Conservation (phyloP, 495 filamentous ascomycete species). For the Talaromyces wortmannii region DNA sequence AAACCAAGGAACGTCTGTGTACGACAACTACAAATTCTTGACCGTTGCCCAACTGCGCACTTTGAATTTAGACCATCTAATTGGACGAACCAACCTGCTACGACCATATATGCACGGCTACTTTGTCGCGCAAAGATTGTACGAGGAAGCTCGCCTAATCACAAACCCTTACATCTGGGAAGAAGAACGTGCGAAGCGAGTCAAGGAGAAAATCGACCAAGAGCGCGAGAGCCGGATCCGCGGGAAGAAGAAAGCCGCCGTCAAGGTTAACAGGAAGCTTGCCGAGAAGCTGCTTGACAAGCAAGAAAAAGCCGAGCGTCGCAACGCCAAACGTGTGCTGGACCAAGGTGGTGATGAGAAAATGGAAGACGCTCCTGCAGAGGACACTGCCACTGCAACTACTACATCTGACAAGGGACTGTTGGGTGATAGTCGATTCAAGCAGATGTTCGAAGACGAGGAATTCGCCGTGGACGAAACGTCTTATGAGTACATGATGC, state of each 20-base stretch:
- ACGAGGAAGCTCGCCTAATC: constrained; percentile 90
- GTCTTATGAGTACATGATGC: constrained; percentile 75
- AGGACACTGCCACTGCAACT: constrained; percentile 7
- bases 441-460: constrained; percentile 80
- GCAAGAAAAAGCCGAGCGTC: constrained; percentile 72
- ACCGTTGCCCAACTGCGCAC: constrained; percentile 73
- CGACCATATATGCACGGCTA: constrained; percentile 98
- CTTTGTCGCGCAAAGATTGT: constrained; percentile 87
- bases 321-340: constrained; percentile 51
- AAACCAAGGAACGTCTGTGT: constrained; percentile 59
- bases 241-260: constrained; percentile 85
- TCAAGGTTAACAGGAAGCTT: constrained; percentile 78
- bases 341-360: constrained; percentile 49
- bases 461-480: constrained; percentile 89
- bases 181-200: constrained; percentile 75
- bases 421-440: constrained; percentile 80
- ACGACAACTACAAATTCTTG: constrained; percentile 98
- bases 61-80: constrained; percentile 76
- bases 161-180: constrained; percentile 89
- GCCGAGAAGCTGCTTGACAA: constrained; percentile 75
- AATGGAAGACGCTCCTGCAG: constrained; percentile 26
- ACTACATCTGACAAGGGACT: constrained; percentile 43
- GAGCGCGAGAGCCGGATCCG: constrained; percentile 87
- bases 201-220: constrained; percentile 91
- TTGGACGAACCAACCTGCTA: constrained; percentile 79